Conservation (phyloP, 139 green algal species). For the Picocystis salinarum region DNA sequence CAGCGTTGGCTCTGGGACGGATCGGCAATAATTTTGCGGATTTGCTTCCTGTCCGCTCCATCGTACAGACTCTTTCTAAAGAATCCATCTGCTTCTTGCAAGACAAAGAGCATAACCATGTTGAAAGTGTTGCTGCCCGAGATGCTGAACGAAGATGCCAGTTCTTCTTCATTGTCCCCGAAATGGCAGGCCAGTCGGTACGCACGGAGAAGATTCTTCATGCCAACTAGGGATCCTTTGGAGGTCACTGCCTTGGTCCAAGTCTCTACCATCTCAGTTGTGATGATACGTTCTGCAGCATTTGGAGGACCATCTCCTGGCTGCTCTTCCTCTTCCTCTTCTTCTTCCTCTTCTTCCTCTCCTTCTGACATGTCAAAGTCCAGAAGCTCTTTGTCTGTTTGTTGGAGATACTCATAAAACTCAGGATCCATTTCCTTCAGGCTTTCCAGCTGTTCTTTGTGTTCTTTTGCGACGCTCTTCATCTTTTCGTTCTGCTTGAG, state of each 20-base stretch:
- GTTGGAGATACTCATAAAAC: constrained; percentile 75
- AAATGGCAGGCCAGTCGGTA: constrained; percentile 74
- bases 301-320: background rate
- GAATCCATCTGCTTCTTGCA: constrained; percentile 10
- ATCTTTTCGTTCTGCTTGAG: constrained; percentile 13
- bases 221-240: constrained; percentile 4
- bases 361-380: constrained; percentile 44
- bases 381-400: constrained; percentile 69
- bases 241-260: background rate
- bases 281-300: background rate
- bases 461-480: constrained; percentile 8
- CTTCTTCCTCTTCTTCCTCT: constrained; percentile 20
- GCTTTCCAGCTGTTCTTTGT: constrained; percentile 60
- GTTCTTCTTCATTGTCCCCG: constrained; percentile 43
- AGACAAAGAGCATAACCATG: constrained; percentile 64
- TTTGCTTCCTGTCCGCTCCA: constrained; percentile 1
- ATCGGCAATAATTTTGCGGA: background rate
- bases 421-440: constrained; percentile 71
- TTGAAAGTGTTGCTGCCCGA: constrained; percentile 60
- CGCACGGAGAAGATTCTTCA: constrained; percentile 20
- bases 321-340: constrained; percentile 6
- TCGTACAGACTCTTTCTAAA: background rate
- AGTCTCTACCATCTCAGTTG: background rate
- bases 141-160: constrained; percentile 28
- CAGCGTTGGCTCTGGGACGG: constrained; percentile 16